phyloP scores from a whole-genome alignment of 2,329 filamentous ascomycete genomes.

The Orbilia brochopaga region DNA sequence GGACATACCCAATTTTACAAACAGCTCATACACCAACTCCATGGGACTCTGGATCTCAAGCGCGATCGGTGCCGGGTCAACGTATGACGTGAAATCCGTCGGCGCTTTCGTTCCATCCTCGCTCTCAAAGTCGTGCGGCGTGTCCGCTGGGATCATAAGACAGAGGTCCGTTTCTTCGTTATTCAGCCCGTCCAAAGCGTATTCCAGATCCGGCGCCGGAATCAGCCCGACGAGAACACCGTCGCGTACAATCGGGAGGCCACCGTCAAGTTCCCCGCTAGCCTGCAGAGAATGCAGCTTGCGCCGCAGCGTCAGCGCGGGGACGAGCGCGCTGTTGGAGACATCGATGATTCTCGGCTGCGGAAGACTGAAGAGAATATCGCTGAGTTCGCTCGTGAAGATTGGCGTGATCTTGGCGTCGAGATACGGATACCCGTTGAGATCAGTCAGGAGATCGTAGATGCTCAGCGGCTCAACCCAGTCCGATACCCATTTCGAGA shows the following conservation, averaged over 20 bases:
- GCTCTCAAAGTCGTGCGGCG: conserved; percentile 68
- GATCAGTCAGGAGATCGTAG: conserved; percentile 91
- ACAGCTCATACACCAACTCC: conserved; percentile 95
- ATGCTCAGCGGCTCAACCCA: conserved; percentile 93
- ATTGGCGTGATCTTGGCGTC: conserved; percentile 93
- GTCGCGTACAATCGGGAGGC: conserved; percentile 81
- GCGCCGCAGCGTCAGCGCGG: conserved; percentile 74
- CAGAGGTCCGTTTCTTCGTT: conserved; percentile 77
- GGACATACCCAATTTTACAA: conserved; percentile 72
- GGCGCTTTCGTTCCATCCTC: conserved; percentile 67
- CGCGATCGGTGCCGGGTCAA: conserved; percentile 87
- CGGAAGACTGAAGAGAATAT: conserved; percentile 79
- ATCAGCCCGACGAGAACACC: conserved; percentile 86
- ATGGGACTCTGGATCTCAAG: conserved; percentile 88
- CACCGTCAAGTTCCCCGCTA: conserved; percentile 88
- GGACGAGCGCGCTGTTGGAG: conserved; percentile 77
- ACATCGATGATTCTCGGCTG: conserved; percentile 86
- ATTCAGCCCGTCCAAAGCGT: conserved; percentile 80
- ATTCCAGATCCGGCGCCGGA: conserved; percentile 91
- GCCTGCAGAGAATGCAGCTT: conserved; percentile 83
- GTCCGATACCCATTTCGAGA: conserved; percentile 98
- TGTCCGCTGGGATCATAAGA: conserved; percentile 69
- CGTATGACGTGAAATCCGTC: conserved; percentile 86
- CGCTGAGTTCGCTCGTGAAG: conserved; percentile 84
- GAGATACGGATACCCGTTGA: conserved; percentile 98